phyloP scores from a whole-genome alignment of 2,329 filamentous ascomycete genomes.

The Colletotrichum lindemuthianum region DNA sequence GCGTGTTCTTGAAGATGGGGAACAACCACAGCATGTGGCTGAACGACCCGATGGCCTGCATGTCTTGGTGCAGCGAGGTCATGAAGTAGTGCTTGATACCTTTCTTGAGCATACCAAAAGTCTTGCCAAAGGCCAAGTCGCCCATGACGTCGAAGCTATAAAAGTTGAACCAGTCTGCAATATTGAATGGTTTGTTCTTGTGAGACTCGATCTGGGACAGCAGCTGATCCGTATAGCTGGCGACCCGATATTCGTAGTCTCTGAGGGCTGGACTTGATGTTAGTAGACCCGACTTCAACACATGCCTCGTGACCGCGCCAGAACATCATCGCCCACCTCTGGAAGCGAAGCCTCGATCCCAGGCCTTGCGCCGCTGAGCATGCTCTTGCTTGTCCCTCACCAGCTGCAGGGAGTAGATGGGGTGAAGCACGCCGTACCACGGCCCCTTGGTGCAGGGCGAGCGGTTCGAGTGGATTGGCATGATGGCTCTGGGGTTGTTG shows the following conservation, averaged over 20 bases:
- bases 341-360: conserved; percentile 45
- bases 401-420: conserved; percentile 43
- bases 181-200: conserved; percentile 41
- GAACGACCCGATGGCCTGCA: conserved; percentile 39
- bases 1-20: conserved; percentile 38
- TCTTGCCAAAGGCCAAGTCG: conserved; percentile 50
- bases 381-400: conserved; percentile 45
- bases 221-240: conserved; percentile 39
- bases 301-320: too few relatives aligned
- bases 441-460: conserved; percentile 45
- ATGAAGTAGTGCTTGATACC: conserved; percentile 43
- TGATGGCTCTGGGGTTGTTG: conserved; percentile 41
- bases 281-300: background rate
- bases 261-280: conserved; percentile 30
- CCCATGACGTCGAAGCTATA: conserved; percentile 54
- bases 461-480: conserved; percentile 42
- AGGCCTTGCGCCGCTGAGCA: conserved; percentile 44
- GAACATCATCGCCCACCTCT: conserved; percentile 38
- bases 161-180: conserved; percentile 46
- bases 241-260: conserved; percentile 44
- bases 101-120: conserved; percentile 47
- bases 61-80: conserved; percentile 39
- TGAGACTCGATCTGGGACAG: conserved; percentile 39
- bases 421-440: conserved; percentile 46
- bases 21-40: conserved; percentile 40